phyloP scores from a whole-genome alignment of 192 early-diverging fungal species.

The Entomortierella chlamydospora region DNA sequence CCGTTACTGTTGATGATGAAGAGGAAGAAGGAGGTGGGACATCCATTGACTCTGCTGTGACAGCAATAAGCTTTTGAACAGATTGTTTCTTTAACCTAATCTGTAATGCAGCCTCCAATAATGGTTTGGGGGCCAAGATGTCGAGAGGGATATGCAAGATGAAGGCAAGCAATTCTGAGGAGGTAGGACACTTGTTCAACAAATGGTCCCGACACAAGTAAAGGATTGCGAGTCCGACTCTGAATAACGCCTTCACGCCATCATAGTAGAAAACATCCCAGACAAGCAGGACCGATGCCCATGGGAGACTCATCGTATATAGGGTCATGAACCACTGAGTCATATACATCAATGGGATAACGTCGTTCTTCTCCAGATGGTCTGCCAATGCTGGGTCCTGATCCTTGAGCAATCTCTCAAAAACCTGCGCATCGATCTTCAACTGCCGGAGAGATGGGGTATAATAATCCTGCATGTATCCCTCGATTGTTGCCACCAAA shows the following conservation, averaged over 20 bases:
- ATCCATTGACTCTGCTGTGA: conserved; percentile 44
- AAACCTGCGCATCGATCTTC: conserved; percentile 83
- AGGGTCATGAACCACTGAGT: conserved; percentile 95
- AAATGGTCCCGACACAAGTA: conserved; percentile 70
- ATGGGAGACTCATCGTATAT: conserved; percentile 89
- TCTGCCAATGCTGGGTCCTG: conserved; percentile 73
- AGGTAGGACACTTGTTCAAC: conserved; percentile 80
- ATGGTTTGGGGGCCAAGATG: conserved; percentile 65
- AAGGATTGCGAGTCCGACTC: conserved; percentile 83
- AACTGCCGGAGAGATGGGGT: conserved; percentile 78
- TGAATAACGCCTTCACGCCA: conserved; percentile 86
- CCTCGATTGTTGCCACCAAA: conserved; percentile 79
- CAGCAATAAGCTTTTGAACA: conserved; percentile 43
- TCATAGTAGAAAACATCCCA: conserved; percentile 95
- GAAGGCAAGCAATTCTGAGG: conserved; percentile 78
- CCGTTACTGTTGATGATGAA: neutral
- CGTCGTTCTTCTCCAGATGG: conserved; percentile 81
- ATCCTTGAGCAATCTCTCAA: conserved; percentile 79
- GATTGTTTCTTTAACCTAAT: conserved; percentile 70
- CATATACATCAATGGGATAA: conserved; percentile 89
- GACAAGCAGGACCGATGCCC: conserved; percentile 86
- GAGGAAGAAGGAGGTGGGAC: neutral
- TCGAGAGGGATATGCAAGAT: conserved; percentile 85
- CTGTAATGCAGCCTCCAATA: conserved; percentile 76
- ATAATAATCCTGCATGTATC: conserved; percentile 85